These are phyloP conservation scores for Sarocladium brachiariae DNA, from an alignment of 2,329 filamentous ascomycete genomes.

Conservation along the genomic window DNA sequence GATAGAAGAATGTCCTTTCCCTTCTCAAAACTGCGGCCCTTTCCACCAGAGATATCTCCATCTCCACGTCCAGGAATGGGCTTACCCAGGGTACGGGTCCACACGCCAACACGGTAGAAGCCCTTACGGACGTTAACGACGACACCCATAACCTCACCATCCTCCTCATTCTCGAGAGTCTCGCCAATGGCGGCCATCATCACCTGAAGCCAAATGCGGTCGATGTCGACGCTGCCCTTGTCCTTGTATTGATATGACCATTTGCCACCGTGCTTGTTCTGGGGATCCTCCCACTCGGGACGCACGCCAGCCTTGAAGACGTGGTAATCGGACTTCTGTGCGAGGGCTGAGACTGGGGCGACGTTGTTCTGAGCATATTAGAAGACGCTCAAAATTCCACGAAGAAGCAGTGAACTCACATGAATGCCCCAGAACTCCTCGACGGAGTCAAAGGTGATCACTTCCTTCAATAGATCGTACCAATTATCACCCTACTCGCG, in stretches of 20 bases:
- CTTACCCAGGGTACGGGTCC: constrained; percentile 93
- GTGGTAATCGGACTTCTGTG: constrained; percentile 98
- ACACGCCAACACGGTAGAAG: constrained; percentile 95
- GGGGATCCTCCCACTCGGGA: constrained; percentile 95
- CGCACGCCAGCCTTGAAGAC: constrained; percentile 97
- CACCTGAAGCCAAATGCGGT: constrained; percentile 92
- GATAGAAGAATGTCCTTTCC: constrained; percentile 75
- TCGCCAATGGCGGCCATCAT: constrained; percentile 97
- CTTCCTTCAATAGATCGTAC: constrained; percentile 96
- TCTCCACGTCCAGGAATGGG: constrained; percentile 69
- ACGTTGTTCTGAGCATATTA: constrained; percentile 78
- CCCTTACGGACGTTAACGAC: constrained; percentile 98
- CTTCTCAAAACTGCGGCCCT: constrained; percentile 73
- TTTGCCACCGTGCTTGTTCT: constrained; percentile 99
- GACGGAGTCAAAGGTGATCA: constrained; percentile 96
- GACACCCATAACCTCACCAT: constrained; percentile 98
- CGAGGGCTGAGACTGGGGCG: constrained; percentile 87
- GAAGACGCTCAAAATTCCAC: constrained; percentile 9
- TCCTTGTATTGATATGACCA: constrained; percentile 99
- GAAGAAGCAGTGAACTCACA: constrained; percentile 50
- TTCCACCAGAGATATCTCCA: constrained; percentile 65
- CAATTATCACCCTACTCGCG: constrained; percentile 79
- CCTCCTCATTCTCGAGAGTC: constrained; percentile 88
- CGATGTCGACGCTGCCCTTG: constrained; percentile 84
- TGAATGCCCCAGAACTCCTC: constrained; percentile 99